Conservation (phyloP, 2,329 filamentous ascomycete genomes). For the Ophiostoma montium region DNA sequence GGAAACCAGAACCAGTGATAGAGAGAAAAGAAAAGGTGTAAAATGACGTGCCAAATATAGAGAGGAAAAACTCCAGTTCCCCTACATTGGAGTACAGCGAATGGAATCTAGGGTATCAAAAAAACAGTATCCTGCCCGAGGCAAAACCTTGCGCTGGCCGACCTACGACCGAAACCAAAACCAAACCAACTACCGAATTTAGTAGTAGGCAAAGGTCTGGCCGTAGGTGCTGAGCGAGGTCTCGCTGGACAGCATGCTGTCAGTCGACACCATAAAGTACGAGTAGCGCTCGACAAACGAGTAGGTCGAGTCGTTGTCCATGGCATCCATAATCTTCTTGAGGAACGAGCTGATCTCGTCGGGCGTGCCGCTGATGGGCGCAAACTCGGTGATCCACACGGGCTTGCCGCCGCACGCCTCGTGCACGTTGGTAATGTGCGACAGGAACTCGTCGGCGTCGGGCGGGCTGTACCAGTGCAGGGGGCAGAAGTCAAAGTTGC, state of each 20-base stretch:
- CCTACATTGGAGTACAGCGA: background rate
- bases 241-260: constrained; percentile 27
- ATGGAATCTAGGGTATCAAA: constrained; percentile 12
- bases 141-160: background rate
- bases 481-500: constrained; percentile 45
- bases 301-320: constrained; percentile 31
- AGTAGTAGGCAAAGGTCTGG: constrained; percentile 31
- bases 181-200: background rate
- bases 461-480: constrained; percentile 50
- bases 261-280: constrained; percentile 38
- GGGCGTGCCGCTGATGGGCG: constrained; percentile 28
- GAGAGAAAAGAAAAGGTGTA: background rate
- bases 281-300: constrained; percentile 40
- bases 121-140: constrained; percentile 4
- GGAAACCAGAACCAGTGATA: background rate
- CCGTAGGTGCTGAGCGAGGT: constrained; percentile 32
- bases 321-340: constrained; percentile 28
- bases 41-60: background rate
- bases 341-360: constrained; percentile 35
- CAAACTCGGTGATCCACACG: constrained; percentile 54
- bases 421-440: constrained; percentile 35
- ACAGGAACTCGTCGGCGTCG: constrained; percentile 35
- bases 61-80: constrained; percentile 1
- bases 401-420: constrained; percentile 34
- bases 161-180: background rate